Evolutionary conservation across 495 filamentous ascomycete species (phyloP).

Genomic region (Aspergillus cavernicola): DNA sequence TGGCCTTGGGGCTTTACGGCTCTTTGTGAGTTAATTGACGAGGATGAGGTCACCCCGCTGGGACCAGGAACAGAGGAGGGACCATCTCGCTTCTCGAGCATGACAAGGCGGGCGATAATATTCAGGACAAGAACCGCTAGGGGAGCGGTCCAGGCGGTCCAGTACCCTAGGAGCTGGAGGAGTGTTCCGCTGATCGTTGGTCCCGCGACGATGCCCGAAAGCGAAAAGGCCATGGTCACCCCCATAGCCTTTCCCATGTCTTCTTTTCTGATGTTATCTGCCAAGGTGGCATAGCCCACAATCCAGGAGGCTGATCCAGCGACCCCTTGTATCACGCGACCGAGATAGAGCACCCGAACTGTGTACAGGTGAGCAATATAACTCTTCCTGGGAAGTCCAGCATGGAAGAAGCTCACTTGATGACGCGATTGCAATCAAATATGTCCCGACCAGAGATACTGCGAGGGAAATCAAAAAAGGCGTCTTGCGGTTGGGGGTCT

Average conservation of each 20-base stretch:
- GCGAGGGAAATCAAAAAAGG: conserved; percentile 16
- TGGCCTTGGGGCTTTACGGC: no score
- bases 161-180: conserved; percentile 25
- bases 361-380: not conserved
- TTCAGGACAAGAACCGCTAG: conserved; percentile 20
- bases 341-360: conserved; percentile 20
- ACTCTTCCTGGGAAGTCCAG: no score
- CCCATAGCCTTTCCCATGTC: conserved; percentile 23
- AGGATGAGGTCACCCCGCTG: no score
- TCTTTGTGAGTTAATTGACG: no score
- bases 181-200: conserved; percentile 24
- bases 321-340: conserved; percentile 23
- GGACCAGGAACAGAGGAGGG: no score
- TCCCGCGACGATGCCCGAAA: conserved; percentile 19
- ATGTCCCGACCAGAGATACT: conserved; percentile 13
- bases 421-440: conserved; percentile 13
- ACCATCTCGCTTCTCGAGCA: conserved; percentile 23
- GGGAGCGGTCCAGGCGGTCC: conserved; percentile 25
- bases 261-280: conserved; percentile 17
- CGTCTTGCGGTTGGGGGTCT: conserved; percentile 7
- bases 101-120: conserved; percentile 22
- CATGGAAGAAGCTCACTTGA: no score
- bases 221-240: conserved; percentile 17
- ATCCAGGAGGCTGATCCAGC: conserved; percentile 21
- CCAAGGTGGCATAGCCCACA: conserved; percentile 21